Conservation (phyloP, 768 basidiomycete species). For the Agaricus bisporus region DNA sequence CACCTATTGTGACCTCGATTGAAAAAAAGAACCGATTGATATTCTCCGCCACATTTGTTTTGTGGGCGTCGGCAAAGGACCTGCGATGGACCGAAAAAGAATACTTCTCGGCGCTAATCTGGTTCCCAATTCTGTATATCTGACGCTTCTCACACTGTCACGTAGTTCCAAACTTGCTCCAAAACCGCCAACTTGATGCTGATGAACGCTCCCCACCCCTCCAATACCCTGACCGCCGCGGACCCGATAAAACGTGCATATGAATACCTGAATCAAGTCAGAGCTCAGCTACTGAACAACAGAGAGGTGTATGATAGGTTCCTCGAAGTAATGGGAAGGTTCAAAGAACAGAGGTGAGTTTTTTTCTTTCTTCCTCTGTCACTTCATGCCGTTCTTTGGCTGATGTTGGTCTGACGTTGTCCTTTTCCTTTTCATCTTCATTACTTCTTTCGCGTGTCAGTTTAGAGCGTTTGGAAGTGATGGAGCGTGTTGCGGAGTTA, state of each 20-base stretch:
- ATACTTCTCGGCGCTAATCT: conserved; percentile 5
- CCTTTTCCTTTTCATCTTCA: background rate
- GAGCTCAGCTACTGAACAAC: conserved; percentile 7
- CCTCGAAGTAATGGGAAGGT: conserved; percentile 7
- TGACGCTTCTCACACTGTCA: background rate
- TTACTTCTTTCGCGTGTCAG: background rate
- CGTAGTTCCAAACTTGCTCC: conserved; percentile 2
- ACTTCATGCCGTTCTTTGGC: background rate
- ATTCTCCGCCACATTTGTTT: background rate
- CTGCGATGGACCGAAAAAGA: background rate
- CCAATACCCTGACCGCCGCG: background rate
- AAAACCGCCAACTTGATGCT: background rate
- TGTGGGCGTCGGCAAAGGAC: background rate
- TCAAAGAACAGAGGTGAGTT: conserved; percentile 10
- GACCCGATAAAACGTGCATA: conserved; percentile 4
- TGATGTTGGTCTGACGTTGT: background rate
- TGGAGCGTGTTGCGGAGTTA: conserved; percentile 8
- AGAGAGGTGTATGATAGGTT: conserved; percentile 9
- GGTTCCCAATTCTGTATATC: background rate
- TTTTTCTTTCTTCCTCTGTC: background rate
- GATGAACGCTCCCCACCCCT: conserved; percentile 4
- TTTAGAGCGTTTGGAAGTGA: conserved; percentile 10
- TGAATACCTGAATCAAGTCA: conserved; percentile 10
- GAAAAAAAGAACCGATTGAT: background rate
- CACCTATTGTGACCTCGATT: background rate